These are phyloP conservation scores for Penicilliopsis zonata DNA, from an alignment of 495 filamentous ascomycete genomes.

Conservation along the genomic window DNA sequence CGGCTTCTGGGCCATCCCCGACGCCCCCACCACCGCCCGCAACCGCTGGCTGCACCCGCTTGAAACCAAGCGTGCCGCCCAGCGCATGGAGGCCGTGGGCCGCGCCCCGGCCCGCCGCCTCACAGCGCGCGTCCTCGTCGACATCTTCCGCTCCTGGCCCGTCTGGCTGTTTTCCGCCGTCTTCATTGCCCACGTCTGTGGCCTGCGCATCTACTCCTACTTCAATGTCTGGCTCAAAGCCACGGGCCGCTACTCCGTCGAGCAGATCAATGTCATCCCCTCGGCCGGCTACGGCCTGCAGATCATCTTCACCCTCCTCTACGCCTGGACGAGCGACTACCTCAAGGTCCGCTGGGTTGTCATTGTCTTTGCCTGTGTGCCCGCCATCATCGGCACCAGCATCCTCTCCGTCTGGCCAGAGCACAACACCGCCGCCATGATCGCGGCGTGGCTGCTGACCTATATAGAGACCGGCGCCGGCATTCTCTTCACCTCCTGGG, in stretches of 20 bases:
- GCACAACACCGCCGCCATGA: too few species aligned
- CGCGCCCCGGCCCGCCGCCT: constrained; percentile 14
- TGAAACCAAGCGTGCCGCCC: constrained; percentile 9
- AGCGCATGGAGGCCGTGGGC: constrained; percentile 31
- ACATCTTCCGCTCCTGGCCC: constrained; percentile 8
- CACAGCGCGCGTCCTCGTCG: constrained; percentile 4
- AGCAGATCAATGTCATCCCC: constrained; percentile 27
- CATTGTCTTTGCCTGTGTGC: too few species aligned
- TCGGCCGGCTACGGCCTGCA: too few species aligned
- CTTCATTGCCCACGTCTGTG: constrained; percentile 9
- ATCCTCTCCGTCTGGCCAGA: too few species aligned
- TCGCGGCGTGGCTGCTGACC: too few species aligned
- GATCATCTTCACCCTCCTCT: too few species aligned
- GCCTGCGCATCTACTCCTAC: constrained; percentile 10
- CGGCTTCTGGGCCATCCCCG: constrained; percentile 13
- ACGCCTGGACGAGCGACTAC: too few species aligned
- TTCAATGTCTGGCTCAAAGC: constrained; percentile 24
- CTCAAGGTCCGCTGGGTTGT: too few species aligned
- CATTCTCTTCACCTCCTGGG: too few species aligned
- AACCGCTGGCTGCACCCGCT: constrained; percentile 18
- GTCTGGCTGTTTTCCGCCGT: constrained; percentile 11
- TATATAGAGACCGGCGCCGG: too few species aligned
- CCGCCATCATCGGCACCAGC: too few species aligned
- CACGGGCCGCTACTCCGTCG: constrained; percentile 29
- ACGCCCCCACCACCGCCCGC: constrained; percentile 13